Evolutionary conservation across 371 early-diverging fungal species (phyloP), one percentile per base, ranked within the genome.

Genomic region (Batrachochytrium dendrobatidis): DNA sequence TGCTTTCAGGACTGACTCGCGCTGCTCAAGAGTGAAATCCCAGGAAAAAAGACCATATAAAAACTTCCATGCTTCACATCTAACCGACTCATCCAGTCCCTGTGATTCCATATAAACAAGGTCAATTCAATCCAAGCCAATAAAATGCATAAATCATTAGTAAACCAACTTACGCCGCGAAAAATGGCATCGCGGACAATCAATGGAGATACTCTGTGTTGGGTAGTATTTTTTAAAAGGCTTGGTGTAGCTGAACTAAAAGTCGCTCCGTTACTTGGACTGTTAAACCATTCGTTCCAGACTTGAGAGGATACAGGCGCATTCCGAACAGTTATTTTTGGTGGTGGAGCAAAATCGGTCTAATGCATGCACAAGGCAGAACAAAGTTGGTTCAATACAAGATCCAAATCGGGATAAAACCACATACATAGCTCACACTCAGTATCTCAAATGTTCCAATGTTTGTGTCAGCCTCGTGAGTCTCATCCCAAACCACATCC

Each of bases 1-100:
- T 10, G 69, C 51, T 5, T 28, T 32, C 12, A 28, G 51, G 51
- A 51, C 32, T 22, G 12, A 79, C 32, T 79, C 70, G 33, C 91
- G 82, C 62, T 91, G 86, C 25, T 75, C 78, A 55, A 81, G 83
- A 3, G 85, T 86, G 6, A 87, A 88, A 15, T 81, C 69, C 95
- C 94, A 94, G 1, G 90, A 84, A 60, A 88, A 91, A 3, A 93
- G 71, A 0, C 82, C 86, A 34, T 91, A 65, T 33, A 95, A 67
- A 55, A 84, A 94, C 61, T 86, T 87, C 92, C 92, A 95, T 6
- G 90, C 91, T 59, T 86, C 82, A n/a, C 85, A 81, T 5, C 91
- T 81, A 55, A 91, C 80, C 58, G 86, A 87, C 17, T 78, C 80
- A 20, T 90, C 86, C 1, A 88, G 61, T 1, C 92, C 88, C 60